Conservation (phyloP, 495 filamentous ascomycete genomes). For the Xylaria castorea region DNA sequence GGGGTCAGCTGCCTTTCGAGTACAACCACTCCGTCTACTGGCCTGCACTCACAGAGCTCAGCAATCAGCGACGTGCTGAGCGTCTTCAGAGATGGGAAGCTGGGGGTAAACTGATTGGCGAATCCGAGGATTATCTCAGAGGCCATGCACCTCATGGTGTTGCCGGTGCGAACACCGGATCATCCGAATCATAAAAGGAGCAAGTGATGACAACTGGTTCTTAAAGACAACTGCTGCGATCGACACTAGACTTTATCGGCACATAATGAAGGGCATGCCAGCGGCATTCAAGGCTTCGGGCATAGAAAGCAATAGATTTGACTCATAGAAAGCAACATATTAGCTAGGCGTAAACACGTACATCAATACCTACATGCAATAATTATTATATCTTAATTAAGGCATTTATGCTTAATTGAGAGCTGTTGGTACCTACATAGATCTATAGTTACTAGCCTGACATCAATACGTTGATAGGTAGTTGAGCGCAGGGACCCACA, state of each 20-base stretch:
- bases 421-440: too few relatives aligned
- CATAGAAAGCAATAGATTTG: neutral
- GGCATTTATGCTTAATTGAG: neutral
- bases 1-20: slow-evolving; percentile 74
- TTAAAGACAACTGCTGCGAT: neutral
- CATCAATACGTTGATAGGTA: neutral
- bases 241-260: neutral
- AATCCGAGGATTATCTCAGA: slow-evolving; percentile 81
- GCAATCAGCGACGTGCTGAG: slow-evolving; percentile 63
- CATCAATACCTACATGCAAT: neutral
- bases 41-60: slow-evolving; percentile 78
- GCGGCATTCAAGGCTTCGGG: neutral
- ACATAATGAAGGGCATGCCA: neutral
- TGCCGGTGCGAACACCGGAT: slow-evolving; percentile 22
- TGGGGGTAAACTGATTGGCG: slow-evolving; percentile 79
- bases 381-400: neutral
- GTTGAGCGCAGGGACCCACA: slow-evolving; percentile 5
- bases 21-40: slow-evolving; percentile 91
- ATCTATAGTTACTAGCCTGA: too few relatives aligned
- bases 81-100: slow-evolving; percentile 74
- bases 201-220: neutral
- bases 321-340: neutral
- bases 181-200: slow-evolving; percentile 22
- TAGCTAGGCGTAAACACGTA: neutral
- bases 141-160: slow-evolving; percentile 47